These are phyloP conservation scores for Saturnispora silvae DNA, from an alignment of 805 yeast genomes.

Conservation along the genomic window DNA sequence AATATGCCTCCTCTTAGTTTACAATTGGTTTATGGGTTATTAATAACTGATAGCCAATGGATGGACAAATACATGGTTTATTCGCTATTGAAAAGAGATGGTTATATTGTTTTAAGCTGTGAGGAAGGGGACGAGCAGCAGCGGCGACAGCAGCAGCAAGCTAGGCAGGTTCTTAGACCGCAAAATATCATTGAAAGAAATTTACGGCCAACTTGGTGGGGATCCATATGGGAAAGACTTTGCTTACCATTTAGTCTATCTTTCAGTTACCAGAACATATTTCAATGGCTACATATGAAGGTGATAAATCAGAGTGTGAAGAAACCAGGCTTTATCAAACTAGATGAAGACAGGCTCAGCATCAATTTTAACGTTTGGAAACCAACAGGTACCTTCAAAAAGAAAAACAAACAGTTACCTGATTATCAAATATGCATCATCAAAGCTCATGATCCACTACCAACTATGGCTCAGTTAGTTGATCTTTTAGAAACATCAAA, in stretches of 20 bases:
- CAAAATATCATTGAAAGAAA: conserved; percentile 4
- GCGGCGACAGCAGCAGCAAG: not conserved
- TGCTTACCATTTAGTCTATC: conserved; percentile 10
- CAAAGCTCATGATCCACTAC: conserved; percentile 38
- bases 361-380: conserved; percentile 72
- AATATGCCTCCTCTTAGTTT: conserved; percentile 38
- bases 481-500: conserved; percentile 24
- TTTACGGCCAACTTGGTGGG: conserved; percentile 8
- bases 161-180: conserved; percentile 3
- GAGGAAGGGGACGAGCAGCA: conserved; percentile 8
- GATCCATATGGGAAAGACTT: conserved; percentile 4
- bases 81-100: conserved; percentile 64
- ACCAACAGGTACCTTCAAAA: conserved; percentile 62
- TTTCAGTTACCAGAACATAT: conserved; percentile 13
- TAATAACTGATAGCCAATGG: conserved; percentile 28
- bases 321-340: conserved; percentile 6
- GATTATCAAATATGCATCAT: conserved; percentile 63
- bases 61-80: conserved; percentile 56
- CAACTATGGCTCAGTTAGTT: conserved; percentile 34
- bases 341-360: conserved; percentile 18
- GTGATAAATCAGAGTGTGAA: conserved; percentile 8
- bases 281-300: conserved; percentile 13
- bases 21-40: conserved; percentile 50
- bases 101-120: conserved; percentile 49
- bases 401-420: conserved; percentile 58